These are phyloP conservation scores for Halteria grandinella DNA, from an alignment of 73 alveolate species.

Conservation along the genomic window DNA sequence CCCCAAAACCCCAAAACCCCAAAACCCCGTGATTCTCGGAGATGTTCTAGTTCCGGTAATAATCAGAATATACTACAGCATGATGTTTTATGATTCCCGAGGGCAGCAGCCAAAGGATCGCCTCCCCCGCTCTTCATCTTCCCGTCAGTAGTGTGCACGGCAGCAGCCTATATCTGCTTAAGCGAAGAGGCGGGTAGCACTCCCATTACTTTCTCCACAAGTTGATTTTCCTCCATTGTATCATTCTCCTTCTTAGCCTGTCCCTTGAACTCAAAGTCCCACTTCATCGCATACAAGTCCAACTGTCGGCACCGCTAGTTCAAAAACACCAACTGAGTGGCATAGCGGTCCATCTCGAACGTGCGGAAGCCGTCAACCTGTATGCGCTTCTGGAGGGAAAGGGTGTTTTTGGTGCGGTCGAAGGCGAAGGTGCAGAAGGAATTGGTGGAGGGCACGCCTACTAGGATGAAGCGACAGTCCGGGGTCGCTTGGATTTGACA, in stretches of 20 bases:
- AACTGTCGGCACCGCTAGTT: constrained; percentile 52
- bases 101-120: neutral
- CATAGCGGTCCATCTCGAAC: constrained; percentile 52
- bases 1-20: constrained; percentile 35
- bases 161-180: too few relatives aligned
- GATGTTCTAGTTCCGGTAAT: constrained; percentile 38
- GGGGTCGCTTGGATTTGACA: constrained; percentile 30
- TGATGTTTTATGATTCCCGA: neutral
- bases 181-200: too few relatives aligned
- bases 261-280: constrained; percentile 58
- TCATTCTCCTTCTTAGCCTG: constrained; percentile 33
- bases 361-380: constrained; percentile 25
- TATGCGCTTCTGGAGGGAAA: neutral
- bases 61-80: constrained; percentile 4
- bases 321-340: constrained; percentile 50
- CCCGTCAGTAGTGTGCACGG: too few relatives aligned
- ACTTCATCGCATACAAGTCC: constrained; percentile 42
- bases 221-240: neutral
- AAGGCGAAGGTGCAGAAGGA: constrained; percentile 24
- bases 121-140: neutral
- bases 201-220: too few relatives aligned
- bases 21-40: constrained; percentile 18
- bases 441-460: constrained; percentile 42
- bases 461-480: constrained; percentile 11
- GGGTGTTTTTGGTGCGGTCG: neutral